These are phyloP conservation scores for Teunomyces funiuensis DNA, from an alignment of 805 yeast species.

Conservation along the genomic window DNA sequence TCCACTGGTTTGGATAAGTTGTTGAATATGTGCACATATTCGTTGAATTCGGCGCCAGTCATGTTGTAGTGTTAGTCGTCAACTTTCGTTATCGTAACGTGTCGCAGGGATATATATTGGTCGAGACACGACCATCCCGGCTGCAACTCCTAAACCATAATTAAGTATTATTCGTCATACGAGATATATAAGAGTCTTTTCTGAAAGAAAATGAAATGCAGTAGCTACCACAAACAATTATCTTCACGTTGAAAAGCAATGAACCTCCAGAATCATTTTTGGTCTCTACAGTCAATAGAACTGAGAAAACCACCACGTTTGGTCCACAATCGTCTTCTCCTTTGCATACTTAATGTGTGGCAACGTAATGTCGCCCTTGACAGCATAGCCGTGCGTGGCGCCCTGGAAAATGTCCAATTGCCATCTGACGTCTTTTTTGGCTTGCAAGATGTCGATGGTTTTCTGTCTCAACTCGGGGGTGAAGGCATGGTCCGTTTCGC, in stretches of 20 bases:
- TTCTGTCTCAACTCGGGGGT: constrained; percentile 59
- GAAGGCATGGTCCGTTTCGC: constrained; percentile 68
- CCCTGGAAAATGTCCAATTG: constrained; percentile 63
- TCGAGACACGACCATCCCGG: neutral
- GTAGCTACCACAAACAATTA: too few relatives aligned
- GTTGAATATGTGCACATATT: constrained; percentile 20
- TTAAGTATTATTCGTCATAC: too few relatives aligned
- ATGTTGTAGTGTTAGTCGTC: neutral
- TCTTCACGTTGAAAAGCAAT: too few relatives aligned
- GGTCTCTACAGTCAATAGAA: too few relatives aligned
- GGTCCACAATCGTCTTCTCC: constrained; percentile 59
- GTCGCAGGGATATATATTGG: neutral
- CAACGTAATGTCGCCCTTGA: constrained; percentile 65
- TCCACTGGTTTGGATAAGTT: constrained; percentile 23
- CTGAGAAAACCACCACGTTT: constrained; percentile 18
- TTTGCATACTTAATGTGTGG: constrained; percentile 61
- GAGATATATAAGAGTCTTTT: too few relatives aligned
- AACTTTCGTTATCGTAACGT: neutral
- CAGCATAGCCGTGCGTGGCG: constrained; percentile 75
- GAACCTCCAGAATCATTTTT: too few relatives aligned
- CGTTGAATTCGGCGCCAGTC: constrained; percentile 30
- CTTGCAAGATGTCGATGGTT: constrained; percentile 58
- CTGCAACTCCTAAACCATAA: too few relatives aligned
- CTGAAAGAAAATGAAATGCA: too few relatives aligned
- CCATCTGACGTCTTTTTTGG: constrained; percentile 52